Base-by-base conservation (phyloP, 176 grass and related monocot genomes). In the Alloteropsis semialata region DNA sequence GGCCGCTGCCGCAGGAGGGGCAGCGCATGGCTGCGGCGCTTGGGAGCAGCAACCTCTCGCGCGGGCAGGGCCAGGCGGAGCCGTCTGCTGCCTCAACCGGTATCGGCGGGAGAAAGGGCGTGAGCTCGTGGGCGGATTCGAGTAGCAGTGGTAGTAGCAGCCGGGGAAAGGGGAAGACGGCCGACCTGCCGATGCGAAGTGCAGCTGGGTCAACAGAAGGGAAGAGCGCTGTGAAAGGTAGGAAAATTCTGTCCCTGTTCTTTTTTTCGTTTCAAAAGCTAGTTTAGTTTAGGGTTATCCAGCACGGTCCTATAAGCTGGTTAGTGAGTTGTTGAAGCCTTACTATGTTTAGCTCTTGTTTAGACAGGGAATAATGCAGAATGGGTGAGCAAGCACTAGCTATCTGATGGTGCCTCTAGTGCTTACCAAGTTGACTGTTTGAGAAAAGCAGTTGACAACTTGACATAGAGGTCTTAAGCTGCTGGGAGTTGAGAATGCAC, bases 1-100 rank as follows among this genome's bases (percentile, higher is more conserved):
- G 97, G 22, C 97, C 97, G 69, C 89, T 99, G 83, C 97, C 93
- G 68, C 97, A 94, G 91, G 97, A 99, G 79, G 93, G 91, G 57
- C 87, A 89, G 57, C 87, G 87, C 89, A 87, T 90, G 87, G 90
- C 64, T 63, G 91, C 93, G 19, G 80, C 85, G 50, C 87, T 99
- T 21, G 97, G 93, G 48, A 86, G 68, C 60, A 99, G 97, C 59
- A 99, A 99, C 72, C 90, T 99, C 58, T 93, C 97, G 5, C 83
- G 91, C 39, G 87, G 85, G 11, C 91, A 93, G 86, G 66, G 76
- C 16, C 85, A 85, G 74, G 61, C 75, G 15, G 84, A 82, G 32
- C 75, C 62, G 1, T 63, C 77, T 27, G 82, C 61, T 3, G 51
- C 71, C 33, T 78, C 88, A 43, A 42, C 53, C 6, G 72, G 69